Percentiles rank a stretch among this genome's conserved stretches.
Evolutionary conservation across 2,329 filamentous ascomycete genomes (phyloP).

Genomic region (Ascochyta koolunga): DNA sequence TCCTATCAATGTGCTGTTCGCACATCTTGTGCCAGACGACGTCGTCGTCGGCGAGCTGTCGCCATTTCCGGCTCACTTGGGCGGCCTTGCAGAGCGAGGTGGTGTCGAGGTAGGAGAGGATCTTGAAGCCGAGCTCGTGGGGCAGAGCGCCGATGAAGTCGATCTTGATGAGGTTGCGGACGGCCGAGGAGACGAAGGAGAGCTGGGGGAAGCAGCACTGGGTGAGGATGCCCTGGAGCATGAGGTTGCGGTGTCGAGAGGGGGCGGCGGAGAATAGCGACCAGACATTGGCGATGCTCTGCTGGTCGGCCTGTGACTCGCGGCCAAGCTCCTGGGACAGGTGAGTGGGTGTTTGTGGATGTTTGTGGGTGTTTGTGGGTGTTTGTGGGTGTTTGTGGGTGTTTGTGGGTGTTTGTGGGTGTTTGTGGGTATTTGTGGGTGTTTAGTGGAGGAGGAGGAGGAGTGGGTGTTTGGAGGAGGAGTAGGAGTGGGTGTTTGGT

Average conservation of each 20-base stretch:
- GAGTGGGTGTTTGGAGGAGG: no score
- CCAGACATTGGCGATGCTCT: constrained; percentile 97
- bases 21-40: constrained; percentile 99
- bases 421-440: no score
- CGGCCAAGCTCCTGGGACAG: constrained; percentile 73
- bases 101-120: constrained; percentile 90
- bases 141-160: constrained; percentile 92
- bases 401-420: no score
- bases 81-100: constrained; percentile 94
- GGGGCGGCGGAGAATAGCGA: constrained; percentile 96
- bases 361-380: no score
- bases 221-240: constrained; percentile 94
- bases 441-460: background rate
- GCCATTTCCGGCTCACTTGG: constrained; percentile 89
- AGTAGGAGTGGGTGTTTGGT: no score
- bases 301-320: constrained; percentile 83
- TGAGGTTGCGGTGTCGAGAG: constrained; percentile 89
- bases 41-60: constrained; percentile 90
- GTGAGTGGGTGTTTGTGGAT: constrained; percentile 42
- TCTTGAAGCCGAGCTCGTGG: constrained; percentile 89
- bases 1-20: constrained; percentile 92
- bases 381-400: no score
- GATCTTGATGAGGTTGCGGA: constrained; percentile 95
- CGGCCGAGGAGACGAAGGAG: constrained; percentile 86
- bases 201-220: constrained; percentile 98